phyloP scores from a whole-genome alignment of 345 rosid genomes.

The Anastatica hierochuntica region DNA sequence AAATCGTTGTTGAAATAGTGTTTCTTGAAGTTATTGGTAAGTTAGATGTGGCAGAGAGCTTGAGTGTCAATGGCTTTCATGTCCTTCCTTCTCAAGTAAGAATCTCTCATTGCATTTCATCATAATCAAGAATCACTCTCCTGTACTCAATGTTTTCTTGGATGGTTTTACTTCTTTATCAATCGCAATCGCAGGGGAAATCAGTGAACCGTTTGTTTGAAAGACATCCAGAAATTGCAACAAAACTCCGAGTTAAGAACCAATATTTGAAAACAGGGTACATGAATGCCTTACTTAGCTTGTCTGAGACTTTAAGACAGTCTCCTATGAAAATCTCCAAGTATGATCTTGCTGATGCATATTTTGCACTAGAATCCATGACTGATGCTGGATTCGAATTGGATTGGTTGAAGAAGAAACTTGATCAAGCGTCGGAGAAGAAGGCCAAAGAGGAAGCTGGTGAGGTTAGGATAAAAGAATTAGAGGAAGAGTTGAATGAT shows the following conservation, averaged over 20 bases:
- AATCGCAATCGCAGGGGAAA: neutral
- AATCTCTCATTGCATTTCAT: too few species aligned
- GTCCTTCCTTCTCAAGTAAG: constrained; percentile 11
- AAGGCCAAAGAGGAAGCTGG: neutral
- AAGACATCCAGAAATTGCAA: constrained; percentile 15
- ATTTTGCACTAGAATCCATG: neutral
- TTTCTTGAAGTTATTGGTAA: constrained; percentile 18
- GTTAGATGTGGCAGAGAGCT: neutral
- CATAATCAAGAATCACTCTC: neutral
- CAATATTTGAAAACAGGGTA: constrained; percentile 11
- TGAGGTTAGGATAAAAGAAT: neutral
- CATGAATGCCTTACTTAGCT: constrained; percentile 12
- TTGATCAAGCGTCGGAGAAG: neutral
- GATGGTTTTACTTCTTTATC: neutral
- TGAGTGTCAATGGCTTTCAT: neutral
- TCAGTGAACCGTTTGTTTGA: constrained; percentile 10
- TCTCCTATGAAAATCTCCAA: neutral
- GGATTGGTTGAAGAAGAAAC: constrained; percentile 20
- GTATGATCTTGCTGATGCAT: neutral
- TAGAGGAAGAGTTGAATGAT: neutral
- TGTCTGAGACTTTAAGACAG: constrained; percentile 15
- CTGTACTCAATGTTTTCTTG: neutral
- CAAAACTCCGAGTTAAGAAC: neutral
- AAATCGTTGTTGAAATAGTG: constrained; percentile 53
- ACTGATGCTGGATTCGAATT: constrained; percentile 9